Conservation (phyloP, 768 basidiomycete genomes). For the Auriculariales sp. region DNA sequence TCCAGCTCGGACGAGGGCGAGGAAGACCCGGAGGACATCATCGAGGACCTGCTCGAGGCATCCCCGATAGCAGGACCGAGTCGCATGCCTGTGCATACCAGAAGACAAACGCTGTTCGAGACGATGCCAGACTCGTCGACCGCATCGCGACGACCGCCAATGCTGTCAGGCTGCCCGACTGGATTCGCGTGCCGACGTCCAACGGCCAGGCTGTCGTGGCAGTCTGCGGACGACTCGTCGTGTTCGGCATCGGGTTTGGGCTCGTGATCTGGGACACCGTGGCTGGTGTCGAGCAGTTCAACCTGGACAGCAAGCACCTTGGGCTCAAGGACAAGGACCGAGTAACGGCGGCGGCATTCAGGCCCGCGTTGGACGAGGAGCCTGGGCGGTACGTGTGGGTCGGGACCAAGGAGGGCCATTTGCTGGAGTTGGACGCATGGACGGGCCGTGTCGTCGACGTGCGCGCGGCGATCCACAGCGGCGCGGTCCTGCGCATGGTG, state of each 20-base stretch:
- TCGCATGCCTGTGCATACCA: conserved; percentile 1
- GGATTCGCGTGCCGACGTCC: conserved; percentile 41
- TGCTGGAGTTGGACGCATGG: conserved; percentile 68
- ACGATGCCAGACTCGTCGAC: conserved; percentile 49
- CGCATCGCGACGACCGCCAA: conserved; percentile 42
- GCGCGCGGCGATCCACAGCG: conserved; percentile 48
- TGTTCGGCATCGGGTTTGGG: too few relatives aligned
- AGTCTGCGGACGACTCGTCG: too few relatives aligned
- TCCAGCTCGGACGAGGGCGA: conserved; percentile 24
- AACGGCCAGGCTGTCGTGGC: conserved; percentile 39
- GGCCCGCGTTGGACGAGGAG: conserved; percentile 33
- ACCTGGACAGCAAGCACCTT: conserved; percentile 41
- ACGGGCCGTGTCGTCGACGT: conserved; percentile 40
- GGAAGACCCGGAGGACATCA: conserved; percentile 46
- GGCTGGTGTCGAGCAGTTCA: conserved; percentile 42
- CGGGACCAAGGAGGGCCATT: conserved; percentile 80
- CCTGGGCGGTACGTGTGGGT: conserved; percentile 62
- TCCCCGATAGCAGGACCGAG: conserved; percentile 22
- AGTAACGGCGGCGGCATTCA: conserved; percentile 68
- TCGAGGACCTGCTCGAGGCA: conserved; percentile 19
- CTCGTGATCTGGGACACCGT: conserved; percentile 42
- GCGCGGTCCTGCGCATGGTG: conserved; percentile 58
- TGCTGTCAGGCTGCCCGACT: conserved; percentile 16
- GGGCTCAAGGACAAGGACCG: conserved; percentile 49
- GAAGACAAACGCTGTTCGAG: background rate